Percentiles rank a stretch among this genome's conserved stretches.
These are phyloP conservation scores for Aspergillus nomiae DNA, from an alignment of 2,329 filamentous ascomycete genomes.

Conservation along the genomic window DNA sequence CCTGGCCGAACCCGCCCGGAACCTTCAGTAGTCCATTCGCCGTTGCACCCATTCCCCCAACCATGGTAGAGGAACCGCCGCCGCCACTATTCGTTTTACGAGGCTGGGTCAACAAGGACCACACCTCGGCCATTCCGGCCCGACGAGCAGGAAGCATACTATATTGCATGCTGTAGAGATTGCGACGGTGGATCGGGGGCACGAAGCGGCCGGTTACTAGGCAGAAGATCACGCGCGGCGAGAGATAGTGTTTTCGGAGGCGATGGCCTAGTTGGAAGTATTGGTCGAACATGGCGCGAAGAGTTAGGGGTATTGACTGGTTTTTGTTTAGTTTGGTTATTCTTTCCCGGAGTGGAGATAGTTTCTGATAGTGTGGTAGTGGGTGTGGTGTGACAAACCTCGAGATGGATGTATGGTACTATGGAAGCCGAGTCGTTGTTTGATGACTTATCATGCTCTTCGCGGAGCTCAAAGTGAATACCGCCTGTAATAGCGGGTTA, in stretches of 20 bases:
- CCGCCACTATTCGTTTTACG: constrained; percentile 33
- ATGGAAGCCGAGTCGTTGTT: constrained; percentile 49
- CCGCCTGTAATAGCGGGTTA: constrained; percentile 56
- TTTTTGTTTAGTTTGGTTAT: constrained; percentile 17
- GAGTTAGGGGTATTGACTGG: constrained; percentile 82
- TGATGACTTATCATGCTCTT: constrained; percentile 58
- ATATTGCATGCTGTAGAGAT: constrained; percentile 94
- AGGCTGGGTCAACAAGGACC: constrained; percentile 67
- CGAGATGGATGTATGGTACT: constrained; percentile 82
- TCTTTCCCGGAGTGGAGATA: not conserved
- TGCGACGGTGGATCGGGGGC: constrained; percentile 90
- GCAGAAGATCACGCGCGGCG: constrained; percentile 82
- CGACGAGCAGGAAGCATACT: constrained; percentile 89
- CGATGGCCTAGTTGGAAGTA: constrained; percentile 94
- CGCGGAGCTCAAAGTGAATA: constrained; percentile 85
- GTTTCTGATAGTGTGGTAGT: not conserved
- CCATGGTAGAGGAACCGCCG: constrained; percentile 26
- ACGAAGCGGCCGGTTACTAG: constrained; percentile 90
- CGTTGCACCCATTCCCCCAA: constrained; percentile 26
- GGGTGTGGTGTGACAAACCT: constrained; percentile 56
- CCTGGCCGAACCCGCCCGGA: constrained; percentile 34
- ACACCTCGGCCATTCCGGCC: constrained; percentile 81
- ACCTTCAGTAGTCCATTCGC: constrained; percentile 35
- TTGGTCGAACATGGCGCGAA: constrained; percentile 94
- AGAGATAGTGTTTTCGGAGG: constrained; percentile 93